A percentile compares a stretch with the other conserved stretches of the same genome.
phyloP scores from a whole-genome alignment of 805 yeast genomes.

The Metschnikowia cubensis region DNA sequence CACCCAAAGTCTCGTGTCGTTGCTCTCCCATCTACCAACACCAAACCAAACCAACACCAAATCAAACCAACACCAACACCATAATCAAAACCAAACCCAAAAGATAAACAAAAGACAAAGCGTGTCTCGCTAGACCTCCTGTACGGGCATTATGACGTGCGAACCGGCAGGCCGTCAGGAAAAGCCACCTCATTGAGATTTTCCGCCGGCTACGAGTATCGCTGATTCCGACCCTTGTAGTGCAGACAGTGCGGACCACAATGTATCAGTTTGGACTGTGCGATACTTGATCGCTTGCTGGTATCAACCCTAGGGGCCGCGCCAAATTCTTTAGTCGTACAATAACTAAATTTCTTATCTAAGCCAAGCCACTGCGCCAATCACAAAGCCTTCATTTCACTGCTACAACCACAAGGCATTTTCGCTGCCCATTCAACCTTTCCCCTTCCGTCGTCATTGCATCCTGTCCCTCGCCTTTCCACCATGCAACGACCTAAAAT shows the following conservation, averaged over 20 bases:
- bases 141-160: background rate
- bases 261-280: background rate
- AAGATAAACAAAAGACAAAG: background rate
- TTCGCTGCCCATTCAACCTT: background rate
- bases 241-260: constrained; percentile 1
- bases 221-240: background rate
- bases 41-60: too few relatives aligned
- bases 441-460: background rate
- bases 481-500: constrained; percentile 9
- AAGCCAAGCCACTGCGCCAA: background rate
- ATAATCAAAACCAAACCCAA: too few relatives aligned
- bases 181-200: background rate
- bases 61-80: too few relatives aligned
- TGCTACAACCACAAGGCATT: background rate
- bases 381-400: background rate
- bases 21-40: too few relatives aligned
- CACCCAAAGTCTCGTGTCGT: too few relatives aligned
- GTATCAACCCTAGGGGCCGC: background rate
- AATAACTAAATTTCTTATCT: constrained; percentile 2
- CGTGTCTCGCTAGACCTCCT: background rate
- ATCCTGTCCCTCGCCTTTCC: background rate
- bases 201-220: background rate
- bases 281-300: constrained; percentile 1
- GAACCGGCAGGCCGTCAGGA: background rate
- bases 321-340: constrained; percentile 3